Conservation (phyloP, 2,329 filamentous ascomycete genomes). For the Penicillium sp. region DNA sequence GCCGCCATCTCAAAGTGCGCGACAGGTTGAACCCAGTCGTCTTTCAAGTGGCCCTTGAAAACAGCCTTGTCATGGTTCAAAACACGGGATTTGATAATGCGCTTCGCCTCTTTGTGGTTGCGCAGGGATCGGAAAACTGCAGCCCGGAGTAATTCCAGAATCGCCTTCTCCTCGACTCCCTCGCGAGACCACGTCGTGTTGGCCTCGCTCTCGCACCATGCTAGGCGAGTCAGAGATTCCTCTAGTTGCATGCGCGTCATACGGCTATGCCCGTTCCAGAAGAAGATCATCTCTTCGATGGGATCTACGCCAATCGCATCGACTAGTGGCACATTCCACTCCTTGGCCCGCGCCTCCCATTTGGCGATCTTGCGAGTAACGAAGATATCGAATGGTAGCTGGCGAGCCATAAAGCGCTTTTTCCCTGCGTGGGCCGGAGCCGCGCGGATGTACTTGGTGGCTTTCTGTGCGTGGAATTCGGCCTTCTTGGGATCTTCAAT, state of each 20-base stretch:
- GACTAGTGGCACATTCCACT: conserved; percentile 68
- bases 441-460: conserved; percentile 71
- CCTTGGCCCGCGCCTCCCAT: conserved; percentile 78
- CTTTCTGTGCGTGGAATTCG: conserved; percentile 62
- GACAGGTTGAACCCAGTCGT: conserved; percentile 70
- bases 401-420: conserved; percentile 86
- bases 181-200: conserved; percentile 58
- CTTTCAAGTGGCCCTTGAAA: conserved; percentile 57
- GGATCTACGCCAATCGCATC: conserved; percentile 84
- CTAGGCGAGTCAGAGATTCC: conserved; percentile 64
- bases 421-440: conserved; percentile 76
- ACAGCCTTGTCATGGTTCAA: conserved; percentile 59
- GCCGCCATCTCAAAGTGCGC: conserved; percentile 88
- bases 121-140: conserved; percentile 68
- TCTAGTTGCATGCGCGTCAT: conserved; percentile 72
- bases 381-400: conserved; percentile 88
- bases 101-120: conserved; percentile 66
- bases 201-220: conserved; percentile 68
- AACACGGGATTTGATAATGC: conserved; percentile 65
- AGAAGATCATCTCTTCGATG: conserved; percentile 86
- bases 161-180: conserved; percentile 63
- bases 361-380: conserved; percentile 82
- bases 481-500: conserved; percentile 49
- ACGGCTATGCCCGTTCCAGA: conserved; percentile 88
- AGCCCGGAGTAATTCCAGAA: conserved; percentile 69